Evolutionary conservation across 2,329 filamentous ascomycete genomes (phyloP).

Genomic region (Sporothrix pallida): DNA sequence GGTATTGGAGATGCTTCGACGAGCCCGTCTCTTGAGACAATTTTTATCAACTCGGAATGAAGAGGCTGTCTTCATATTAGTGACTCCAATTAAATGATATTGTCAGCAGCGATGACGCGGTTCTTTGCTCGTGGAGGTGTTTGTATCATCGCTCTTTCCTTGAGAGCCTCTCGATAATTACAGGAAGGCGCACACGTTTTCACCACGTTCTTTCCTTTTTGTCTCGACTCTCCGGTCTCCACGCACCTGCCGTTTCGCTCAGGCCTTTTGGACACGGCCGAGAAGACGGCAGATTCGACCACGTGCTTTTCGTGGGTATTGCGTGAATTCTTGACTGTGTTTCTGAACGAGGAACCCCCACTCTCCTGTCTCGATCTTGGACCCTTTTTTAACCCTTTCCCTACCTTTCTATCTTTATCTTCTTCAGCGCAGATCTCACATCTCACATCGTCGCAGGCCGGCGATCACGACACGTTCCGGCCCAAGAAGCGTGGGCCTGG

Average conservation of each 20-base stretch:
- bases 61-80: background rate
- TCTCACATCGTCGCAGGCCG: conserved; percentile 25
- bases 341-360: background rate
- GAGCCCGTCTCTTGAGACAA: background rate
- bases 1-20: too few relatives aligned
- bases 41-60: background rate
- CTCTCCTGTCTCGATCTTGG: background rate
- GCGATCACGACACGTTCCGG: conserved; percentile 23
- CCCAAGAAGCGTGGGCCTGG: background rate
- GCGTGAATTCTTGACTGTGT: background rate
- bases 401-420: background rate
- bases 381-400: background rate
- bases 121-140: background rate
- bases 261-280: background rate
- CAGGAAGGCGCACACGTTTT: background rate
- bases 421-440: conserved; percentile 15
- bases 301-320: background rate
- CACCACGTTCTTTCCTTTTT: too few relatives aligned
- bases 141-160: background rate
- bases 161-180: background rate
- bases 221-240: too few relatives aligned
- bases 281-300: background rate
- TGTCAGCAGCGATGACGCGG: background rate
- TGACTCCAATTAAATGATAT: background rate
- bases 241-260: too few relatives aligned